Evolutionary conservation across 495 filamentous ascomycete species (phyloP).

Genomic region (Glarea lozoyensis): DNA sequence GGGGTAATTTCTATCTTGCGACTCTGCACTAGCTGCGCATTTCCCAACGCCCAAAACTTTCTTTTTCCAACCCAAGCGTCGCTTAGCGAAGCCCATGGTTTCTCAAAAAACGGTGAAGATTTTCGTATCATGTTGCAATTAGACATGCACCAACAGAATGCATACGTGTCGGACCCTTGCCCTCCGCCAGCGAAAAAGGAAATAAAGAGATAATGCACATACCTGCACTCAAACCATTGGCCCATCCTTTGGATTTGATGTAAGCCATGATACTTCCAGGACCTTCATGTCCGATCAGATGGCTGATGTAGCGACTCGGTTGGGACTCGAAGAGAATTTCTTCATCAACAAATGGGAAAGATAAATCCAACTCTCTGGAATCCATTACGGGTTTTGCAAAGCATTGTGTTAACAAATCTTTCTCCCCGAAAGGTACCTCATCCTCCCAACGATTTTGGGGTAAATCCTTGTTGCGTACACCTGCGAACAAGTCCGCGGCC

Average conservation of each 20-base stretch:
- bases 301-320: conserved; percentile 82
- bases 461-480: conserved; percentile 77
- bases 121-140: too few relatives aligned
- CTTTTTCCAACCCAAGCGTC: too few relatives aligned
- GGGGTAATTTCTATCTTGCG: too few relatives aligned
- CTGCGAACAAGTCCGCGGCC: conserved; percentile 80
- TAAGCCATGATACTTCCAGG: conserved; percentile 94
- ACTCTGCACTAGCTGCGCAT: too few relatives aligned
- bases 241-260: conserved; percentile 93
- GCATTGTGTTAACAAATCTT: conserved; percentile 66
- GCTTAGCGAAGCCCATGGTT: too few relatives aligned
- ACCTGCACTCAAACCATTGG: conserved; percentile 77
- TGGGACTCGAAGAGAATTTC: conserved; percentile 74
- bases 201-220: conserved; percentile 36
- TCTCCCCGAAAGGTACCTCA: conserved; percentile 55
- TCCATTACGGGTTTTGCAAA: conserved; percentile 99
- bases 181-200: conserved; percentile 46
- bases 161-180: too few relatives aligned
- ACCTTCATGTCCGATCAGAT: conserved; percentile 93
- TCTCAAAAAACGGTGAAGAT: too few relatives aligned
- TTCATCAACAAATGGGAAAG: conserved; percentile 86
- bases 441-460: conserved; percentile 74
- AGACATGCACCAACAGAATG: too few relatives aligned
- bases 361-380: conserved; percentile 70
- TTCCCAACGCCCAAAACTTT: too few relatives aligned